Conservation (phyloP, 495 filamentous ascomycete species). For the Pyrenopolyporus hunteri region DNA sequence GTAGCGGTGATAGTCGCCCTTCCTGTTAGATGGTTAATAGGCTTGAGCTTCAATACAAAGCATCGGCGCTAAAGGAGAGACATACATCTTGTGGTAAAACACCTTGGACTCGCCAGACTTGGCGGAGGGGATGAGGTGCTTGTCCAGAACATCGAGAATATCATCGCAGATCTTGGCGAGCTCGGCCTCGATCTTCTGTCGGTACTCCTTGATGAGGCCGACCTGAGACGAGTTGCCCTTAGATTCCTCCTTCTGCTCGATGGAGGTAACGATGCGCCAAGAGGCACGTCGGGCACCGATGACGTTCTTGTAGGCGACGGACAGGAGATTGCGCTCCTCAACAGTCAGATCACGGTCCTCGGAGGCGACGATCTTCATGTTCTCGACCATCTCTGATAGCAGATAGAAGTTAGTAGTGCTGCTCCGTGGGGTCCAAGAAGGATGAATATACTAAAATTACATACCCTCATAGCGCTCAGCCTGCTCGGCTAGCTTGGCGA, state of each 20-base stretch:
- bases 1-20: slow-evolving; percentile 99
- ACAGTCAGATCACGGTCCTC: slow-evolving; percentile 97
- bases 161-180: slow-evolving; percentile 99
- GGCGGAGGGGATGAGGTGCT: slow-evolving; percentile 95
- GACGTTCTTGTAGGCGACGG: slow-evolving; percentile 99
- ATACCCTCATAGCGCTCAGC: slow-evolving; percentile 99
- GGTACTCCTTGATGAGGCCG: slow-evolving; percentile 96
- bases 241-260: slow-evolving; percentile 99
- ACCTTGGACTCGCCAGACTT: slow-evolving; percentile 98
- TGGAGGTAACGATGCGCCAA: slow-evolving; percentile 99
- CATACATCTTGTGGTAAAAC: slow-evolving; percentile 99
- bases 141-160: slow-evolving; percentile 94
- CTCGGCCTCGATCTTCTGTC: slow-evolving; percentile 98
- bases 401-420: slow-evolving; percentile 32
- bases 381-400: slow-evolving; percentile 95
- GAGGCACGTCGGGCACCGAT: slow-evolving; percentile 98
- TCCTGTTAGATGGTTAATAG: slow-evolving; percentile 65
- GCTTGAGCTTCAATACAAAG: not conserved
- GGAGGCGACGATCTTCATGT: slow-evolving; percentile 99
- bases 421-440: slow-evolving; percentile 4
- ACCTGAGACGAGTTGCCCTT: slow-evolving; percentile 98
- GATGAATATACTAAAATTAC: slow-evolving; percentile 44
- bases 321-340: slow-evolving; percentile 98
- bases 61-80: slow-evolving; percentile 6
- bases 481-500: slow-evolving; percentile 99